A percentile compares a stretch with the other conserved stretches of the same genome.
Conservation (phyloP, 1,284 basidiomycete genomes). For the Sphaerobolus stellatus region DNA sequence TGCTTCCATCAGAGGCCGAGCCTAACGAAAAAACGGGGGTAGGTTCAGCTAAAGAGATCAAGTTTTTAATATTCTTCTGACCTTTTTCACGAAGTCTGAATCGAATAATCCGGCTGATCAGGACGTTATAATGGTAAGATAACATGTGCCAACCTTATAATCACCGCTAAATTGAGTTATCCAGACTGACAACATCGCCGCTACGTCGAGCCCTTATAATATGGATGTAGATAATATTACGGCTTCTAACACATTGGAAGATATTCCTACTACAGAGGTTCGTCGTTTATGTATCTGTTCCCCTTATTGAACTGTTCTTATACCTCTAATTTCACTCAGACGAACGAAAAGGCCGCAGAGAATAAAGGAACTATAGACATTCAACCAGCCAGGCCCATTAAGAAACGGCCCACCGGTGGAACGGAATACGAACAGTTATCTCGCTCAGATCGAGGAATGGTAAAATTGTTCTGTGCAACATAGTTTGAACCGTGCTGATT, state of each 20-base stretch:
- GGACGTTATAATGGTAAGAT: too few relatives aligned
- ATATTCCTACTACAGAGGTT: neutral
- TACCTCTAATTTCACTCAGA: too few relatives aligned
- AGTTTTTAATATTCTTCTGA: too few relatives aligned
- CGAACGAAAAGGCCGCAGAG: neutral
- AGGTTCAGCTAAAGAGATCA: too few relatives aligned
- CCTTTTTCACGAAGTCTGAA: too few relatives aligned
- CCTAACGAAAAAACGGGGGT: neutral
- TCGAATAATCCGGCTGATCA: too few relatives aligned
- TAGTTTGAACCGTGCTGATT: neutral
- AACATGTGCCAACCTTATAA: too few relatives aligned
- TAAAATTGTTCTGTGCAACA: constrained; percentile 29
- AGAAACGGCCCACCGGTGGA: constrained; percentile 38
- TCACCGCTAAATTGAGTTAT: too few relatives aligned
- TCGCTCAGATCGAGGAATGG: constrained; percentile 55
- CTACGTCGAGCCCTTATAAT: too few relatives aligned
- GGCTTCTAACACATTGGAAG: neutral
- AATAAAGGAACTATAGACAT: neutral
- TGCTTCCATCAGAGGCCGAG: too few relatives aligned
- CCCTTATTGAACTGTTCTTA: neutral
- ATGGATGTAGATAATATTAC: too few relatives aligned
- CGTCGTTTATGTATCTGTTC: neutral
- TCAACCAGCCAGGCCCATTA: neutral
- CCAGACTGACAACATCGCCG: too few relatives aligned
- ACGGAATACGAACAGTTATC: constrained; percentile 53